Evolutionary conservation across 805 yeast species (phyloP).

Genomic region (Pichia phayaonensis): DNA sequence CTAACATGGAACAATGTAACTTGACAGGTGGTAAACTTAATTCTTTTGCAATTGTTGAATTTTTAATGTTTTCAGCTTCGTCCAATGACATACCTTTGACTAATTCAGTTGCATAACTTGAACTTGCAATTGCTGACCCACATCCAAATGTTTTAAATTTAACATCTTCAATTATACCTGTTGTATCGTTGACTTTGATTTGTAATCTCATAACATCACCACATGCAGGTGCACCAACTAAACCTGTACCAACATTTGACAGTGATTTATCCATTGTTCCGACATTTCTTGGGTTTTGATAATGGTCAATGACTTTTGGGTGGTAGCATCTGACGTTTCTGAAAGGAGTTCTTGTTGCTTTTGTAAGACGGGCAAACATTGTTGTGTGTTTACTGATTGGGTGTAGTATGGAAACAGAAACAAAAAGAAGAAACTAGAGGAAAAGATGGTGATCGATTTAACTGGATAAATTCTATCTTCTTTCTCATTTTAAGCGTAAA

Average conservation of each 20-base stretch:
- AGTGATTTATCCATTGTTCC: slow-evolving; percentile 81
- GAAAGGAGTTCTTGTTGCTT: neutral
- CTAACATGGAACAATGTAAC: slow-evolving; percentile 96
- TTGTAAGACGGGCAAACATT: neutral
- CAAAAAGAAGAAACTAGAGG: neutral
- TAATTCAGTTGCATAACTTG: slow-evolving; percentile 89
- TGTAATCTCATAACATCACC: slow-evolving; percentile 99
- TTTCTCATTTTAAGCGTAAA: neutral
- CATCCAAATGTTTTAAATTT: slow-evolving; percentile 99
- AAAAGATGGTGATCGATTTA: neutral
- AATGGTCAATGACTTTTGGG: slow-evolving; percentile 91
- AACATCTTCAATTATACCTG: slow-evolving; percentile 90
- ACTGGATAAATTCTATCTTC: neutral
- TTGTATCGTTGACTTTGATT: slow-evolving; percentile 82
- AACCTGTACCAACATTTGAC: slow-evolving; percentile 84
- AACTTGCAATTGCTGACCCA: slow-evolving; percentile 95
- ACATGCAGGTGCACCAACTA: slow-evolving; percentile 99
- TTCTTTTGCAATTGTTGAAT: slow-evolving; percentile 91
- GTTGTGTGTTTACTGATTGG: neutral
- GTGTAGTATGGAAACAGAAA: neutral
- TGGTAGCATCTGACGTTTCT: slow-evolving; percentile 47
- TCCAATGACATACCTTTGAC: slow-evolving; percentile 92
- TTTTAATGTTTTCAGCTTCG: slow-evolving; percentile 88
- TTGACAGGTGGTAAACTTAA: slow-evolving; percentile 94
- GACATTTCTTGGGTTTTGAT: slow-evolving; percentile 93